These are phyloP conservation scores for Xanthoconium separans DNA, from an alignment of 1,284 basidiomycete genomes.

Conservation along the genomic window DNA sequence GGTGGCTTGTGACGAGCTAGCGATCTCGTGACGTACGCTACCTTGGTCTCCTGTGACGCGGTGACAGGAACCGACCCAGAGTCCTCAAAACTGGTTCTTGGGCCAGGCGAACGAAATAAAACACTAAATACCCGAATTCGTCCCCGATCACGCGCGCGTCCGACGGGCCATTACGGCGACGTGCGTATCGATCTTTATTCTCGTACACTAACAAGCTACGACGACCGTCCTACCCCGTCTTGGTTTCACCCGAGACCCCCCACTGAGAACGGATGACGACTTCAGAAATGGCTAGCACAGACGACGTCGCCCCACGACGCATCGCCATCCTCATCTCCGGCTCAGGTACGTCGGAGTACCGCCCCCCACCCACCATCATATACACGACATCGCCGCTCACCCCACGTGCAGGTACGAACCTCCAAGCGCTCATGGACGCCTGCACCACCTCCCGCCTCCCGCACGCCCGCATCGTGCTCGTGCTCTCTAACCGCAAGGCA, in stretches of 20 bases:
- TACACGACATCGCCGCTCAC: conserved; percentile 31
- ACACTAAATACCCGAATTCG: background rate
- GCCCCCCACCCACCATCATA: background rate
- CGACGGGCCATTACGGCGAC: conserved; percentile 3
- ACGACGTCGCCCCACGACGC: conserved; percentile 25
- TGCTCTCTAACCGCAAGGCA: conserved; percentile 91
- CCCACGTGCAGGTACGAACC: conserved; percentile 67
- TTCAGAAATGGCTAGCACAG: background rate
- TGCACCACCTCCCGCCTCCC: conserved; percentile 66
- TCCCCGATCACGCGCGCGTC: background rate
- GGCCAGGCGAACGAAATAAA: background rate
- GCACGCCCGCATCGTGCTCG: conserved; percentile 71
- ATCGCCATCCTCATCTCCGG: conserved; percentile 78
- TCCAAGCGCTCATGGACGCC: conserved; percentile 95
- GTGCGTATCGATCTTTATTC: background rate
- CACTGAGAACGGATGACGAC: conserved; percentile 2
- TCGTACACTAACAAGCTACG: conserved; percentile 3
- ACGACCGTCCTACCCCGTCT: conserved; percentile 11
- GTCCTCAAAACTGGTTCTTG: too few species aligned
- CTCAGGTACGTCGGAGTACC: conserved; percentile 58
- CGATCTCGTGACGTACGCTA: too few species aligned
- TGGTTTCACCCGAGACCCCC: background rate
- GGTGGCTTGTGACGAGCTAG: too few species aligned
- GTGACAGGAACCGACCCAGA: too few species aligned
- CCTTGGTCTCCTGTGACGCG: too few species aligned